Conservation (phyloP, 495 filamentous ascomycete species). For the Oidiodendron maius region DNA sequence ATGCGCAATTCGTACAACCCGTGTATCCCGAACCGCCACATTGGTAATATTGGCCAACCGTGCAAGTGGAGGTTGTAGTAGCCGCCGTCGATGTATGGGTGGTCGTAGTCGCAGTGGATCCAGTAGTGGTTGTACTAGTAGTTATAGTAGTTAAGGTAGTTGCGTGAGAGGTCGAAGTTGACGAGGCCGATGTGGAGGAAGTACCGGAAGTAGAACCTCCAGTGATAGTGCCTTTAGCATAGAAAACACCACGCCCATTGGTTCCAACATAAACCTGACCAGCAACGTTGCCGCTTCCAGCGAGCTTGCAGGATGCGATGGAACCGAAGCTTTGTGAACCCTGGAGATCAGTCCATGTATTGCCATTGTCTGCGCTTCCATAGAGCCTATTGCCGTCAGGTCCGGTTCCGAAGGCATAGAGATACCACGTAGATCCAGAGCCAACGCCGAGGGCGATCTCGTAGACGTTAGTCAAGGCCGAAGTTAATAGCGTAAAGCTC, state of each 20-base stretch:
- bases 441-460: constrained; percentile 10
- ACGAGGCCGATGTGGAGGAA: constrained; percentile 3
- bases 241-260: constrained; percentile 53
- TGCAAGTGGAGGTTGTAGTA: not conserved
- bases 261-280: constrained; percentile 53
- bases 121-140: constrained; percentile 10
- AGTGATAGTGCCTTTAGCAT: constrained; percentile 17
- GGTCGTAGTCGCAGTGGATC: constrained; percentile 13
- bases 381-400: constrained; percentile 29
- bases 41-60: not conserved
- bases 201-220: no score
- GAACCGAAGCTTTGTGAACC: constrained; percentile 45
- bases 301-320: constrained; percentile 26
- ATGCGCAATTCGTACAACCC: constrained; percentile 15
- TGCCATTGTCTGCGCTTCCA: constrained; percentile 42
- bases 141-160: not conserved
- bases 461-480: constrained; percentile 1
- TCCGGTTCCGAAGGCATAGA: constrained; percentile 13
- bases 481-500: constrained; percentile 33
- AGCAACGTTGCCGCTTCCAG: not conserved
- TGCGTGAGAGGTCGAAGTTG: not conserved
- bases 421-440: constrained; percentile 2
- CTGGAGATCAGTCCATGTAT: constrained; percentile 46
- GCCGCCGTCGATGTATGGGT: not conserved
- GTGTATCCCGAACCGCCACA: constrained; percentile 7